Percentiles rank a stretch among this genome's conserved stretches.
Conservation (phyloP, 2,329 filamentous ascomycete genomes). For the Cordyceps militaris region DNA sequence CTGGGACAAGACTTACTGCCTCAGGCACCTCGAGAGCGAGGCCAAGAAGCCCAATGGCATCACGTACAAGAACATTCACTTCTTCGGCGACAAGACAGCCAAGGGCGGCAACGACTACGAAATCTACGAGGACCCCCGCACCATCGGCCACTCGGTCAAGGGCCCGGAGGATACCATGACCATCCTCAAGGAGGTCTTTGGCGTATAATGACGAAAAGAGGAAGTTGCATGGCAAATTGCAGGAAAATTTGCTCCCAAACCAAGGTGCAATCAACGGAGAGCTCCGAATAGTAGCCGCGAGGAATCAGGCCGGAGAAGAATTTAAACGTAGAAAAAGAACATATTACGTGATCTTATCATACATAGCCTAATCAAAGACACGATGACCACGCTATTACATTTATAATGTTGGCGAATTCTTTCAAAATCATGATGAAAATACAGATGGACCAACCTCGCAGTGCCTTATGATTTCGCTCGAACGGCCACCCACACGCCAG, state of each 20-base stretch:
- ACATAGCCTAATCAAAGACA: too few species aligned
- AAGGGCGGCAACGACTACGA: slow-evolving; percentile 92
- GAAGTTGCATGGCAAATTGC: not conserved
- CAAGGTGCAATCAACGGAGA: too few species aligned
- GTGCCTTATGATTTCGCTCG: too few species aligned
- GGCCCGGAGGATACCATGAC: slow-evolving; percentile 75
- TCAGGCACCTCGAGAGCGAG: slow-evolving; percentile 79
- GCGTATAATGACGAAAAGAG: slow-evolving; percentile 38
- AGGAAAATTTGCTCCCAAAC: not conserved
- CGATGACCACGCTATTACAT: not conserved
- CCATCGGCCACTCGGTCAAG: slow-evolving; percentile 76
- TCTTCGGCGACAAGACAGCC: slow-evolving; percentile 95
- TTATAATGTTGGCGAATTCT: too few species aligned
- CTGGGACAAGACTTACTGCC: slow-evolving; percentile 99
- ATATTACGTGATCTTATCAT: not conserved
- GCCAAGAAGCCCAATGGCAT: slow-evolving; percentile 62
- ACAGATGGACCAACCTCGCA: too few species aligned
- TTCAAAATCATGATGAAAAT: too few species aligned
- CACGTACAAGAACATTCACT: slow-evolving; percentile 83
- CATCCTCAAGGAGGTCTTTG: slow-evolving; percentile 75
- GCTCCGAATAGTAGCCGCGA: not conserved
- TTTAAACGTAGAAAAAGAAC: not conserved
- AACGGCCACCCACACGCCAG: slow-evolving; percentile 41
- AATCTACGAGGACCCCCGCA: slow-evolving; percentile 77
- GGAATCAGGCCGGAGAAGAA: not conserved